These are phyloP conservation scores for Magnusiomyces paraingens DNA, from an alignment of 1,139 yeast genomes.

Conservation along the genomic window DNA sequence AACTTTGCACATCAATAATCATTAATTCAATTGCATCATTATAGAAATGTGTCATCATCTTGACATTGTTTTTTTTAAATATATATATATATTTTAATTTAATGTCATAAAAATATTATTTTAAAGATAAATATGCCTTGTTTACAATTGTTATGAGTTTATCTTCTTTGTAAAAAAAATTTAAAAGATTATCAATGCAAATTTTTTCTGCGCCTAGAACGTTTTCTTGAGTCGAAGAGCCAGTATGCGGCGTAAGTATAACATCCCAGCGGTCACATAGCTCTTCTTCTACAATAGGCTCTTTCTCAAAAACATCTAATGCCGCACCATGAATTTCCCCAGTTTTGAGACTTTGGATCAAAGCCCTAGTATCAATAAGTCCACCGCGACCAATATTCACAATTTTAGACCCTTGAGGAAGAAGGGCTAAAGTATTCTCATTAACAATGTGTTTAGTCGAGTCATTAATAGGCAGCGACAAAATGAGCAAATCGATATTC, in stretches of 20 bases:
- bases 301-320: constrained; percentile 73
- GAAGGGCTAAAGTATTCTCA: constrained; percentile 38
- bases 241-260: constrained; percentile 70
- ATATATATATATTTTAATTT: neutral
- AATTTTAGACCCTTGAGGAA: constrained; percentile 52
- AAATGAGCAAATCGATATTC: constrained; percentile 51
- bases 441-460: constrained; percentile 54
- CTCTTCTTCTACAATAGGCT: constrained; percentile 52
- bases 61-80: neutral
- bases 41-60: constrained; percentile 1
- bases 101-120: neutral
- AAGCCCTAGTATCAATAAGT: constrained; percentile 59
- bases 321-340: constrained; percentile 56
- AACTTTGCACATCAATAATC: neutral
- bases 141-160: constrained; percentile 11
- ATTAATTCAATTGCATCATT: constrained; percentile 5
- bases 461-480: constrained; percentile 63
- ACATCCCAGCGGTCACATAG: constrained; percentile 59
- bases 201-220: constrained; percentile 39
- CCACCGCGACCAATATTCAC: constrained; percentile 78
- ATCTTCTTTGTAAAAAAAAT: constrained; percentile 30
- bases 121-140: constrained; percentile 9
- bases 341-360: constrained; percentile 53
- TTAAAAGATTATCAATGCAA: constrained; percentile 44
- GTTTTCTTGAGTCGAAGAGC: constrained; percentile 56